A percentile compares a stretch with the other conserved stretches of the same genome.
Conservation (phyloP, 2,329 filamentous ascomycete genomes). For the Beauveria varroae region DNA sequence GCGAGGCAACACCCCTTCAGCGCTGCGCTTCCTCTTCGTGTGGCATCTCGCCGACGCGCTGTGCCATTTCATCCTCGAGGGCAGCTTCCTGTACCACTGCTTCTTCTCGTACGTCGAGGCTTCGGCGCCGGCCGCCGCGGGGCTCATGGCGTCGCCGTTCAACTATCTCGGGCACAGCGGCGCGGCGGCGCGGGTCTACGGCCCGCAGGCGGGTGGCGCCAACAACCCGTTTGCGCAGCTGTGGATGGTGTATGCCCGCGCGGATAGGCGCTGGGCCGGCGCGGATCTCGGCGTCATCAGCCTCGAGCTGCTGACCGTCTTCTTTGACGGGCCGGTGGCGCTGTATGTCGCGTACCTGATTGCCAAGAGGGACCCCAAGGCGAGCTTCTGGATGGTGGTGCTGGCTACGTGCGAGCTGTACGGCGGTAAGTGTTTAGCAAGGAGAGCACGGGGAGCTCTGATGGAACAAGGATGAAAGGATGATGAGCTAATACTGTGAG, state of each 20-base stretch:
- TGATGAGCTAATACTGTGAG: neutral
- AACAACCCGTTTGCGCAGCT: slow-evolving; percentile 48
- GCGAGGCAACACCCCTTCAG: slow-evolving; percentile 35
- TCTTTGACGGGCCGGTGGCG: slow-evolving; percentile 54
- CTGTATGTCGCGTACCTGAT: slow-evolving; percentile 54
- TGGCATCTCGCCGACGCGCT: slow-evolving; percentile 94
- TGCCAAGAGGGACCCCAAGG: slow-evolving; percentile 44
- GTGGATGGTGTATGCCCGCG: slow-evolving; percentile 63
- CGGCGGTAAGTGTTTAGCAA: too few relatives aligned
- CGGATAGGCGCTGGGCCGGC: slow-evolving; percentile 56
- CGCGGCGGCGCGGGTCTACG: slow-evolving; percentile 44
- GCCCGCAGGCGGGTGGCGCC: slow-evolving; percentile 48
- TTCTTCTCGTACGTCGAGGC: slow-evolving; percentile 58
- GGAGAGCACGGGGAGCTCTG: neutral
- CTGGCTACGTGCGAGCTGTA: slow-evolving; percentile 61
- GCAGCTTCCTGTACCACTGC: slow-evolving; percentile 86
- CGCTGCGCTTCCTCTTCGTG: slow-evolving; percentile 73
- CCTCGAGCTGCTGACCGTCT: slow-evolving; percentile 58
- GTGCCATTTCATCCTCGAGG: slow-evolving; percentile 87
- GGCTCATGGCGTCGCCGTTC: slow-evolving; percentile 39
- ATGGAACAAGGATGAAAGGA: neutral
- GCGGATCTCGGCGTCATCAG: slow-evolving; percentile 56
- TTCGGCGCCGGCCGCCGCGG: slow-evolving; percentile 22
- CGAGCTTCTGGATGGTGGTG: slow-evolving; percentile 56
- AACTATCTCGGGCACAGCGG: slow-evolving; percentile 44